Base-by-base conservation (phyloP, 129 eudicot species). In the Erigeron canadensis region DNA sequence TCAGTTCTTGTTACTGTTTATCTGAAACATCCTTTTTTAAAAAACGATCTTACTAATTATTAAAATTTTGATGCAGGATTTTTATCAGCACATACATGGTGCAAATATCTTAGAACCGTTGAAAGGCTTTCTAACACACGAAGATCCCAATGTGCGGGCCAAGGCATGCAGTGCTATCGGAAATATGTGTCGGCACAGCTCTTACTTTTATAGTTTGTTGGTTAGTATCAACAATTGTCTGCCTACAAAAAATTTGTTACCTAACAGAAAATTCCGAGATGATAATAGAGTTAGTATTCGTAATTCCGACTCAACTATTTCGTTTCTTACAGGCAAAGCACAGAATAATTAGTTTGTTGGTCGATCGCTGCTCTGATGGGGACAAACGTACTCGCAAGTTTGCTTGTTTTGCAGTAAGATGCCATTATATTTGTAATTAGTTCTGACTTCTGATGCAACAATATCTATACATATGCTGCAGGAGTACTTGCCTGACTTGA, bases 321-420 rank as follows among this genome's bases (percentile, higher is more conserved):
- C 44, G 41, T 59, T 46, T 42, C 37, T 28, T 75, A 11, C 40
- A 94, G 99, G 96, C 89, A 63, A 81, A 83, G 38, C 93, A 88
- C 65, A 78, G 80, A 34, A 84, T 94, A 70, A 67, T 94, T 19
- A 75, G 76, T 76, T 74, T 79, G 41, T 81, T 94, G 50, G 90
- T 94, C 73, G 99, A 94, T 62, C 87, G 97, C 64, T 94, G 99
- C 65, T 83, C 89, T 69, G 99, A 94, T 81, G 75, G 90, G 13
- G 99, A 94, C 85, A 86, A 77, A 75, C 86, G 93, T 56, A 90
- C 97, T 23, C 79, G 99, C 51, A 94, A 94, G 63, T 94, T 89
- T 84, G 97, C 99, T 63, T 94, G 97, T 80, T 94, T 94, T 83
- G 97, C 99, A 50, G 99, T 94, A 87, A 81, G 92, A 69, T 47